A percentile compares a stretch with the other conserved stretches of the same genome.
phyloP scores from a whole-genome alignment of 2,329 filamentous ascomycete species.

The Arthrobotrys pseudoclavata region DNA sequence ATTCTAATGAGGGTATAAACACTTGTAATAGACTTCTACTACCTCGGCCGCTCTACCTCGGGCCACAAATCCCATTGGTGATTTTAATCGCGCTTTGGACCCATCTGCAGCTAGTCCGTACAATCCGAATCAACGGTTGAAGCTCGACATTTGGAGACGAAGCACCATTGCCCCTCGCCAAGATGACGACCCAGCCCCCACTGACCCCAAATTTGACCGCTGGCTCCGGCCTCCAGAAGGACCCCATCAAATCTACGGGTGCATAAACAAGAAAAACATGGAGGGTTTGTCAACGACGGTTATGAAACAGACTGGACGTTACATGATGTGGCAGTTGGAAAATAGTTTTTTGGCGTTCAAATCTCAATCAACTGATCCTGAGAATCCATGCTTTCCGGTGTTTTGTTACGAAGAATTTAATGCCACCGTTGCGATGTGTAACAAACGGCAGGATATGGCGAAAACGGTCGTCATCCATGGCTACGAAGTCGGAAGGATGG shows the following conservation, averaged over 20 bases:
- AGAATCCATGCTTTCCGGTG: constrained; percentile 33
- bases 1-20: background rate
- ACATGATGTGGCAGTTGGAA: constrained; percentile 46
- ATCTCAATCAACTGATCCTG: constrained; percentile 4
- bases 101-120: background rate
- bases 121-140: background rate
- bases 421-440: constrained; percentile 33
- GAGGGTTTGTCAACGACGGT: background rate
- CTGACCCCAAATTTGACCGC: background rate
- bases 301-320: constrained; percentile 16
- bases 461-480: constrained; percentile 20
- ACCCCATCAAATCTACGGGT: constrained; percentile 17
- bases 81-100: constrained; percentile 10
- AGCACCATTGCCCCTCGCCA: background rate
- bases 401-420: constrained; percentile 34
- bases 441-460: constrained; percentile 8
- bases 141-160: background rate
- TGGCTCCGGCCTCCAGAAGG: constrained; percentile 22
- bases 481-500: constrained; percentile 17
- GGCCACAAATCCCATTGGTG: background rate
- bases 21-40: background rate
- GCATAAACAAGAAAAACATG: background rate
- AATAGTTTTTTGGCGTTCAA: constrained; percentile 25
- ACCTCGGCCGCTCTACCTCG: background rate
- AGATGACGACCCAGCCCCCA: constrained; percentile 1